Conservation (phyloP, 2,329 filamentous ascomycete species). For the Aspergillus caelatus region DNA sequence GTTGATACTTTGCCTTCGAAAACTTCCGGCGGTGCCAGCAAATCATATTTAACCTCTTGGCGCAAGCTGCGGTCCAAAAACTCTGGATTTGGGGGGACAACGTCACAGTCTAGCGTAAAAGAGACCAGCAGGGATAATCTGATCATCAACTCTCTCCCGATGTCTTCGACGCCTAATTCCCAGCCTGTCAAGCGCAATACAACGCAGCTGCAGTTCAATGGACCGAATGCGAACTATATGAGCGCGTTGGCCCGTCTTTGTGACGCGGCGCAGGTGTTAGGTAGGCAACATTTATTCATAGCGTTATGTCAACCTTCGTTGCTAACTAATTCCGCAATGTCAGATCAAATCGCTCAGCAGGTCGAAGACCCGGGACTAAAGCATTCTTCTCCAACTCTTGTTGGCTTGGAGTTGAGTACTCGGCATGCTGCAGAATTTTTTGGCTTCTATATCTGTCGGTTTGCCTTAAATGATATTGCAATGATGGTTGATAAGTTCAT, state of each 20-base stretch:
- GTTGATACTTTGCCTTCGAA: slow-evolving; percentile 46
- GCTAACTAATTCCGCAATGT: slow-evolving; percentile 6
- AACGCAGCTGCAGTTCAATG: slow-evolving; percentile 69
- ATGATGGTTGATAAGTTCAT: slow-evolving; percentile 94
- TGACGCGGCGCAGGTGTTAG: slow-evolving; percentile 88
- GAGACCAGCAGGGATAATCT: slow-evolving; percentile 61
- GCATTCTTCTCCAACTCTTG: slow-evolving; percentile 89
- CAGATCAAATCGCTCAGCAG: slow-evolving; percentile 94
- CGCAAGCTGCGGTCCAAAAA: slow-evolving; percentile 87
- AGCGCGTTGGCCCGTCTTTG: slow-evolving; percentile 84
- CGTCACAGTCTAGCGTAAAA: slow-evolving; percentile 39
- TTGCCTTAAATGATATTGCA: slow-evolving; percentile 83
- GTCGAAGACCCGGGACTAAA: slow-evolving; percentile 92
- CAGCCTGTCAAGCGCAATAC: slow-evolving; percentile 74
- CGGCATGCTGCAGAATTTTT: slow-evolving; percentile 97
- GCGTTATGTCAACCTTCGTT: slow-evolving; percentile 11
- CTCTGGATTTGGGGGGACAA: slow-evolving; percentile 63
- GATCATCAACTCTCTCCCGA: slow-evolving; percentile 75
- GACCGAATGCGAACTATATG: slow-evolving; percentile 91
- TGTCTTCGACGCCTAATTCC: slow-evolving; percentile 65
- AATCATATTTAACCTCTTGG: slow-evolving; percentile 83
- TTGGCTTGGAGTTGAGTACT: slow-evolving; percentile 90
- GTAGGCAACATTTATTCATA: slow-evolving; percentile 53
- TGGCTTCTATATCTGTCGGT: slow-evolving; percentile 92
- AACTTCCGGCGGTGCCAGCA: slow-evolving; percentile 66